phyloP scores from a whole-genome alignment of 257 asterid species.

The Linaria vulgaris region DNA sequence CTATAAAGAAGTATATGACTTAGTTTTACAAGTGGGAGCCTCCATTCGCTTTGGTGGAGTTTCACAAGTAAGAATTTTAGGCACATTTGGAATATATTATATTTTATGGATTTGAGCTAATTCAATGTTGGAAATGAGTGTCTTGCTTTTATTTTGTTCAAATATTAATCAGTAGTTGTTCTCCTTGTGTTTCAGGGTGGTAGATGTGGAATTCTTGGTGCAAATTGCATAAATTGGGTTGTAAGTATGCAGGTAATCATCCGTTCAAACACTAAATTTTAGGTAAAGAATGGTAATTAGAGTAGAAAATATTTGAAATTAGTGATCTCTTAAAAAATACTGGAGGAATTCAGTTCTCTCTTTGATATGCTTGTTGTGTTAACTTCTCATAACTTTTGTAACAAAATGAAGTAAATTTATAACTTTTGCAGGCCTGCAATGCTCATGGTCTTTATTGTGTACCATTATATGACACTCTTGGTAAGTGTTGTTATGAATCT shows the following conservation, averaged over 20 bases:
- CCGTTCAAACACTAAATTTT: background rate
- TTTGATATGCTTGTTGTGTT: background rate
- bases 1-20: slow-evolving; percentile 58
- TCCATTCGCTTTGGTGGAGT: slow-evolving; percentile 56
- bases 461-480: slow-evolving; percentile 80
- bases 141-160: background rate
- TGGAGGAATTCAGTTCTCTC: background rate
- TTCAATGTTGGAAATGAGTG: too few relatives aligned
- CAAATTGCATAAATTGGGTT: slow-evolving; percentile 80
- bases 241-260: slow-evolving; percentile 68
- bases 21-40: slow-evolving; percentile 59
- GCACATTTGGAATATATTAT: background rate
- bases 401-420: background rate
- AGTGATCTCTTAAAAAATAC: too few relatives aligned
- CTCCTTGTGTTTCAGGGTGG: slow-evolving; percentile 45
- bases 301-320: too few relatives aligned
- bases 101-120: background rate
- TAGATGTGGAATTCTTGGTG: slow-evolving; percentile 79
- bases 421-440: slow-evolving; percentile 69
- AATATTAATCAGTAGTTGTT: background rate
- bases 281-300: background rate
- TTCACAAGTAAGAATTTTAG: slow-evolving; percentile 42
- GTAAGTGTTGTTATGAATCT: slow-evolving; percentile 31
- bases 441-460: slow-evolving; percentile 74
- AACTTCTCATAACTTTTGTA: too few relatives aligned